phyloP scores from a whole-genome alignment of 2,329 filamentous ascomycete genomes.

The Drechslerella stenobrocha region DNA sequence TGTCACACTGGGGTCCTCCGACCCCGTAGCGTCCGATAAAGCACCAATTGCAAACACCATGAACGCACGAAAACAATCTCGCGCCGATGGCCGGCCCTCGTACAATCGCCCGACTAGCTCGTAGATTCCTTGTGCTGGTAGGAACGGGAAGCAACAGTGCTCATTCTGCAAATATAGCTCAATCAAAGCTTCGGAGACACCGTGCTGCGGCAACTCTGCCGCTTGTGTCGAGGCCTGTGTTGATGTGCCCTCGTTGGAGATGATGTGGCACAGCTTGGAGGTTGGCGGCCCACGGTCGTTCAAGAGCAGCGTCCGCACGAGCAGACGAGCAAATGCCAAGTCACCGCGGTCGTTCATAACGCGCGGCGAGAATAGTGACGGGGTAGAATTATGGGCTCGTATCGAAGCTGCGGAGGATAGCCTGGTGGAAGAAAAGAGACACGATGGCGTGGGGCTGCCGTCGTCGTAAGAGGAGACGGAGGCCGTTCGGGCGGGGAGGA shows the following conservation, averaged over 20 bases:
- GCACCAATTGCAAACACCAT: conserved; percentile 42
- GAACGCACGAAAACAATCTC: conserved; percentile 29
- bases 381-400: neutral
- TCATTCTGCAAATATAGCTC: conserved; percentile 23
- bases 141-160: conserved; percentile 33
- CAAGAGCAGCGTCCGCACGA: conserved; percentile 37
- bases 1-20: neutral
- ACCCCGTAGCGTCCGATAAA: conserved; percentile 5
- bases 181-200: neutral
- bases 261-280: conserved; percentile 32
- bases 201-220: conserved; percentile 9
- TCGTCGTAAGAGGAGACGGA: conserved; percentile 20
- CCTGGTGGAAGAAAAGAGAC: conserved; percentile 21
- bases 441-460: conserved; percentile 22
- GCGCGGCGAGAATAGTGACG: neutral
- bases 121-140: conserved; percentile 11
- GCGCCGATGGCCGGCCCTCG: neutral
- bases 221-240: neutral
- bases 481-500: conserved; percentile 9
- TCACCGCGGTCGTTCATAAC: conserved; percentile 3
- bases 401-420: conserved; percentile 32
- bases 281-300: conserved; percentile 33
- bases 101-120: conserved; percentile 7
- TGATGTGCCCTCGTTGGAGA: conserved; percentile 14
- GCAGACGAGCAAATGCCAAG: conserved; percentile 29